Conservation (phyloP, 2,329 filamentous ascomycete species). For the Colletotrichum lini region DNA sequence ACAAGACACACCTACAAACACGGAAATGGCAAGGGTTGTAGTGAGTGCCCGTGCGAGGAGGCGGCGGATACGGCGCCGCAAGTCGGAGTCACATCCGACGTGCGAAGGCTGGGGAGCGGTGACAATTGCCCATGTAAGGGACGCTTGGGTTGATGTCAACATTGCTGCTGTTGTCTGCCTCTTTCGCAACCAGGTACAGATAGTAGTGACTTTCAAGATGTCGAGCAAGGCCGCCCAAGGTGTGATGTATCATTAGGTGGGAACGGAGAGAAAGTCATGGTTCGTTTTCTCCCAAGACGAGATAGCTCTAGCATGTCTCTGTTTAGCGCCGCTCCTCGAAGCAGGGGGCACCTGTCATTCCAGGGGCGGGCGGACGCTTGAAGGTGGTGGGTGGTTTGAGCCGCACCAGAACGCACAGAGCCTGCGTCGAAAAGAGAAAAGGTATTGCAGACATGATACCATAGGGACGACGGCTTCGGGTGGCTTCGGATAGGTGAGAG, state of each 20-base stretch:
- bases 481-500: background rate
- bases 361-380: background rate
- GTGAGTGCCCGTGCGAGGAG: slow-evolving; percentile 7
- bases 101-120: slow-evolving; percentile 11
- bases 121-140: slow-evolving; percentile 3
- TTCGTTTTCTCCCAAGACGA: slow-evolving; percentile 20
- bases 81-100: slow-evolving; percentile 30
- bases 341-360: background rate
- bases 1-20: slow-evolving; percentile 26
- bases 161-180: background rate
- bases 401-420: slow-evolving; percentile 2
- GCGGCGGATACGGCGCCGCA: slow-evolving; percentile 23
- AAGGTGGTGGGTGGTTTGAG: slow-evolving; percentile 11
- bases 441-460: background rate
- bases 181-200: background rate
- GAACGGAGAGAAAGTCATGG: slow-evolving; percentile 3
- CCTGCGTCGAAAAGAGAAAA: background rate
- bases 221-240: background rate
- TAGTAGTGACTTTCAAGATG: no score
- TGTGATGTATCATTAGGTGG: background rate
- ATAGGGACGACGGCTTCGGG: background rate
- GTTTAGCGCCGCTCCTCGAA: slow-evolving; percentile 13
- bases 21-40: slow-evolving; percentile 22
- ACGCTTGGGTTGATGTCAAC: background rate
- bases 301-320: slow-evolving; percentile 32